phyloP scores from a whole-genome alignment of 306 rosid genomes.

The Medicago truncatula region MtrunA17r5.0-ANR NC_053046.1:13411501-13412000 shows the following conservation, averaged over 20 bases:
- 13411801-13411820: slow-evolving; percentile 27
- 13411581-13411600: slow-evolving; percentile 70
- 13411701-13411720: slow-evolving; percentile 57
- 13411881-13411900: background rate
- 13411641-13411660: slow-evolving; percentile 72
- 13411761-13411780: slow-evolving; percentile 62
- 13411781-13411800: slow-evolving; percentile 28
- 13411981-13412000: too few species aligned
- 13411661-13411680: slow-evolving; percentile 68
- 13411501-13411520: slow-evolving; percentile 87
- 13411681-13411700: slow-evolving; percentile 63
- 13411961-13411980: background rate
- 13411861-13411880: background rate
- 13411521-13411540: slow-evolving; percentile 78
- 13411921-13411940: slow-evolving; percentile 29
- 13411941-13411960: slow-evolving; percentile 14
- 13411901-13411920: background rate
- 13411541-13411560: slow-evolving; percentile 77
- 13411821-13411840: slow-evolving; percentile 15
- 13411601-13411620: slow-evolving; percentile 77
- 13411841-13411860: slow-evolving; percentile 12
- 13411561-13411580: slow-evolving; percentile 68
- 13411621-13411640: slow-evolving; percentile 67
- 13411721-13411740: slow-evolving; percentile 66
- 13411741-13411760: slow-evolving; percentile 80